phyloP scores from a whole-genome alignment of 2,329 filamentous ascomycete genomes.

The Arthrobotrys conoides region DNA sequence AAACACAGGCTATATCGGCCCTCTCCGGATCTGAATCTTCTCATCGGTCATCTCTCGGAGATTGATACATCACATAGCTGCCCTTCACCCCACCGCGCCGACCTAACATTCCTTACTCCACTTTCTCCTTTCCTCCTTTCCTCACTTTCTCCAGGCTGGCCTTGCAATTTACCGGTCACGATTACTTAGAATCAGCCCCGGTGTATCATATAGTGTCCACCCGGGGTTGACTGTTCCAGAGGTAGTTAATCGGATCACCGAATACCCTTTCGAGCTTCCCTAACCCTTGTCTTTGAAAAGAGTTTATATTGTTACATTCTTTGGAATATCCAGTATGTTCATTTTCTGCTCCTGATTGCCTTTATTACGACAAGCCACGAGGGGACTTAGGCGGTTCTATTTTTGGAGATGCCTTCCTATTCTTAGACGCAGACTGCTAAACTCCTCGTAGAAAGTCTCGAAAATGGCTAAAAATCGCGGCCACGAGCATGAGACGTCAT shows the following conservation, averaged over 20 bases:
- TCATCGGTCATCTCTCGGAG: constrained; percentile 1
- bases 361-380: neutral
- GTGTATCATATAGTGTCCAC: constrained; percentile 33
- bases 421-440: neutral
- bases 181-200: constrained; percentile 6
- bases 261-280: neutral
- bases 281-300: neutral
- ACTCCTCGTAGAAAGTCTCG: constrained; percentile 5
- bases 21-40: neutral
- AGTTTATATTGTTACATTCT: constrained; percentile 37
- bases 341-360: neutral
- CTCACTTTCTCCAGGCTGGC: constrained; percentile 41
- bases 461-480: constrained; percentile 41
- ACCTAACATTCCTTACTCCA: constrained; percentile 38
- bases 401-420: neutral
- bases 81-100: neutral
- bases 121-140: neutral
- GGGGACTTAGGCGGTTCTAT: neutral
- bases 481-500: constrained; percentile 53
- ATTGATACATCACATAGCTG: neutral
- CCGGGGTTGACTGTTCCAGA: constrained; percentile 9
- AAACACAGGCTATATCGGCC: neutral
- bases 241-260: neutral
- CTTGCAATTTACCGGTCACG: constrained; percentile 17
- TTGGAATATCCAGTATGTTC: constrained; percentile 50